Evolutionary conservation across 768 basidiomycete species (phyloP).

Genomic region (Boletus rufocinnamomeus): DNA sequence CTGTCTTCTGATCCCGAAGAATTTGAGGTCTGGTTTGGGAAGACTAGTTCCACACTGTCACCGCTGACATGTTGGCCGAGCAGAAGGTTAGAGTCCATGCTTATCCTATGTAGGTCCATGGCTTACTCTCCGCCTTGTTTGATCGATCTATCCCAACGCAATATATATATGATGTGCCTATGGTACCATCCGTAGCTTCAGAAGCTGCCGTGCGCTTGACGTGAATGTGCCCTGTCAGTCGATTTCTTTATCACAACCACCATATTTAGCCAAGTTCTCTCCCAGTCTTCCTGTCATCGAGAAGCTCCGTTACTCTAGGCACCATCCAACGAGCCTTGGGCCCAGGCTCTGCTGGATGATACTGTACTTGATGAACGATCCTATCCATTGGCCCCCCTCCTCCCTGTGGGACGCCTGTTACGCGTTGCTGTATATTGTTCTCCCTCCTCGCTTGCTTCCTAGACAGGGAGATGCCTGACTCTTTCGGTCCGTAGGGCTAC

Average conservation of each 20-base stretch:
- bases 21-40: too few relatives aligned
- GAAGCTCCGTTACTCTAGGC: background rate
- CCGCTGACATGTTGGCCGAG: background rate
- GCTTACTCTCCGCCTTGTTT: background rate
- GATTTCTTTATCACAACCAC: background rate
- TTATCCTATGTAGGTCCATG: background rate
- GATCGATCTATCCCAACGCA: background rate
- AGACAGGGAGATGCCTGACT: too few relatives aligned
- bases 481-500: background rate
- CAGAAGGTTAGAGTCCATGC: background rate
- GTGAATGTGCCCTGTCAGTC: background rate
- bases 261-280: background rate
- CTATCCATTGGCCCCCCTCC: background rate
- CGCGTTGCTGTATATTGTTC: background rate
- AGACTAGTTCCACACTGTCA: background rate
- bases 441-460: too few relatives aligned
- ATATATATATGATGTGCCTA: background rate
- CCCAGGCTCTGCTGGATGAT: background rate
- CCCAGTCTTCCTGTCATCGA: background rate
- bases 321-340: background rate
- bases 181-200: background rate
- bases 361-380: background rate
- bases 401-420: background rate
- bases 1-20: too few relatives aligned
- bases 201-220: background rate